phyloP scores from a whole-genome alignment of 805 yeast species.

The Helenozyma rhizophorensis region DNA sequence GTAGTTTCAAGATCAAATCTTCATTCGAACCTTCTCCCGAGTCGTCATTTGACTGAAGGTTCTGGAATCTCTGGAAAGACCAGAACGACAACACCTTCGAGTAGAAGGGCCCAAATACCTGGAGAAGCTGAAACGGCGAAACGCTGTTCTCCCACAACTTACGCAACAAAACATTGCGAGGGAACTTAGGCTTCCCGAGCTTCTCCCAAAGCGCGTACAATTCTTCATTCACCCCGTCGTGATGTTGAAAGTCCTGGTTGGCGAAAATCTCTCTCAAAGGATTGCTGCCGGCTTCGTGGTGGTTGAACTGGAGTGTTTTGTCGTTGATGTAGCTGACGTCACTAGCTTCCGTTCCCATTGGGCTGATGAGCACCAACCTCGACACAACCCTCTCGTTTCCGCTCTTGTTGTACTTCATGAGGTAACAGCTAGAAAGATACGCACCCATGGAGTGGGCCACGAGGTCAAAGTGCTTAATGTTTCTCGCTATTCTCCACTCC shows the following conservation, averaged over 20 bases:
- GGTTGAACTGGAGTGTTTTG: conserved; percentile 28
- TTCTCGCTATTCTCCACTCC: conserved; percentile 27
- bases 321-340: conserved; percentile 29
- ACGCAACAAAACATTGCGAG: conserved; percentile 25
- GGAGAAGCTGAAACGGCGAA: conserved; percentile 38
- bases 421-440: conserved; percentile 35
- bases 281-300: conserved; percentile 30
- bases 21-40: conserved; percentile 3
- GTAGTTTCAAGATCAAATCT: conserved; percentile 30
- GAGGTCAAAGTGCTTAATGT: conserved; percentile 24
- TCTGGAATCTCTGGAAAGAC: conserved; percentile 36
- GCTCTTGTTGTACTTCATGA: conserved; percentile 32
- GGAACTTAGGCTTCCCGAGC: conserved; percentile 36
- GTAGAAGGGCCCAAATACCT: conserved; percentile 35
- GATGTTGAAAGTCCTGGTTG: conserved; percentile 15
- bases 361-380: conserved; percentile 31
- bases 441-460: conserved; percentile 44
- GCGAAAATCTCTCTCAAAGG: conserved; percentile 32
- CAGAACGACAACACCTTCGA: conserved; percentile 38
- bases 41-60: conserved; percentile 18
- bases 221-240: conserved; percentile 15
- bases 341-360: conserved; percentile 42
- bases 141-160: conserved; percentile 35
- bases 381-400: conserved; percentile 13
- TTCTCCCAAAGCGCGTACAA: conserved; percentile 24